A percentile compares a stretch with the other conserved stretches of the same genome.
Conservation (phyloP, 2,329 filamentous ascomycete species). For the Helminthosporium solani region DNA sequence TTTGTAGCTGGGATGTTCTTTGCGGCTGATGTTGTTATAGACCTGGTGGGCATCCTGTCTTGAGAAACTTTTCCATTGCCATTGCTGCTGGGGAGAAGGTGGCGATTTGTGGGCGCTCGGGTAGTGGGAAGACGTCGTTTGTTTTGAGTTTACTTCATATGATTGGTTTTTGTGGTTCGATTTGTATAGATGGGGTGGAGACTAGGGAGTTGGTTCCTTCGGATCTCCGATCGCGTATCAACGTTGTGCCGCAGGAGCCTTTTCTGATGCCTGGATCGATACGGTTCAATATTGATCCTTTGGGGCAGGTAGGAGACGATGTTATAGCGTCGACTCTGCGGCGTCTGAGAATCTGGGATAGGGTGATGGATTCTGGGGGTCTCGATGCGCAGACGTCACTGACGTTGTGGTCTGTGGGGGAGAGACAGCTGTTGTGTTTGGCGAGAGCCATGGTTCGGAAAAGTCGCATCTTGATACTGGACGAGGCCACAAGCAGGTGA, state of each 20-base stretch:
- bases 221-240: constrained; percentile 44
- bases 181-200: constrained; percentile 50
- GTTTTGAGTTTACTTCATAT: constrained; percentile 49
- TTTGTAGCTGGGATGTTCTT: not conserved
- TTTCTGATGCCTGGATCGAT: constrained; percentile 49
- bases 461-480: constrained; percentile 15
- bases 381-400: constrained; percentile 8
- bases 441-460: constrained; percentile 54
- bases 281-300: constrained; percentile 49
- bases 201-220: constrained; percentile 43
- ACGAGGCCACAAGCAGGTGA: constrained; percentile 18
- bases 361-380: constrained; percentile 24
- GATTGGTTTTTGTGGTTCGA: constrained; percentile 37
- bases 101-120: constrained; percentile 53
- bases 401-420: constrained; percentile 42
- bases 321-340: constrained; percentile 41
- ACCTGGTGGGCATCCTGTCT: constrained; percentile 21
- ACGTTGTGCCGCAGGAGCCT: constrained; percentile 51
- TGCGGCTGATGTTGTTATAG: constrained; percentile 1
- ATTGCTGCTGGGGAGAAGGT: constrained; percentile 48
- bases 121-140: constrained; percentile 40
- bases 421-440: constrained; percentile 62
- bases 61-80: constrained; percentile 46
- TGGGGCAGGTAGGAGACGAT: constrained; percentile 28
- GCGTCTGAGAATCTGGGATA: constrained; percentile 44